phyloP scores from a whole-genome alignment of 257 asterid genomes.

The Salvia hispanica region DNA sequence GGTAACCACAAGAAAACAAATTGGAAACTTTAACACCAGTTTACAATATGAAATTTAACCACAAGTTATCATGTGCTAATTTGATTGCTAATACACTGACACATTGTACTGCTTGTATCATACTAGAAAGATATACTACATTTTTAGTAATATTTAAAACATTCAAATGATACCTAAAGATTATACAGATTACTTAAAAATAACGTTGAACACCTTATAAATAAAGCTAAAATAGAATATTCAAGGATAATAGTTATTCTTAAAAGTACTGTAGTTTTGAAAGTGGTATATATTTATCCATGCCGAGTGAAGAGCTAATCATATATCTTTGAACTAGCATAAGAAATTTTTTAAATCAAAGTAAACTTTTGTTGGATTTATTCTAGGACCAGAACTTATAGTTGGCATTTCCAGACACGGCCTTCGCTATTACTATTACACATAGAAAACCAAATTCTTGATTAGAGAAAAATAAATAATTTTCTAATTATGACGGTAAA shows the following conservation, averaged over 20 bases:
- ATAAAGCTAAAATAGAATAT: background rate
- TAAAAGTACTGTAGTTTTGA: background rate
- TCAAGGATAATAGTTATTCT: background rate
- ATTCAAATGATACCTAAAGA: background rate
- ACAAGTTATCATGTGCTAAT: background rate
- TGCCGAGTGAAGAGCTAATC: background rate
- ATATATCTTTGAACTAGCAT: background rate
- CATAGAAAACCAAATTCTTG: background rate
- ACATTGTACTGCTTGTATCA: background rate
- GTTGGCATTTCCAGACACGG: conserved; percentile 1
- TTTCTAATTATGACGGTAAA: background rate
- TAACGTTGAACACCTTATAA: background rate
- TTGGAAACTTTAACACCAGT: background rate
- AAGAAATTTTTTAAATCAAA: conserved; percentile 2
- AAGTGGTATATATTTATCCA: background rate
- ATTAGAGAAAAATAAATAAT: background rate
- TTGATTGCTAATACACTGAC: background rate
- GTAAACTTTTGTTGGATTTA: background rate
- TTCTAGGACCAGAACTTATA: background rate
- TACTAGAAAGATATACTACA: conserved; percentile 1
- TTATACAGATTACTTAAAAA: background rate
- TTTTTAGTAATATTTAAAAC: background rate
- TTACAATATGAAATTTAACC: background rate
- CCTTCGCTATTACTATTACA: background rate
- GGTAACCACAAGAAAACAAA: background rate